Evolutionary conservation across 371 early-diverging fungal genomes (phyloP), one percentile per base, ranked within the genome.

Genomic region (Coemansia sp.): DNA sequence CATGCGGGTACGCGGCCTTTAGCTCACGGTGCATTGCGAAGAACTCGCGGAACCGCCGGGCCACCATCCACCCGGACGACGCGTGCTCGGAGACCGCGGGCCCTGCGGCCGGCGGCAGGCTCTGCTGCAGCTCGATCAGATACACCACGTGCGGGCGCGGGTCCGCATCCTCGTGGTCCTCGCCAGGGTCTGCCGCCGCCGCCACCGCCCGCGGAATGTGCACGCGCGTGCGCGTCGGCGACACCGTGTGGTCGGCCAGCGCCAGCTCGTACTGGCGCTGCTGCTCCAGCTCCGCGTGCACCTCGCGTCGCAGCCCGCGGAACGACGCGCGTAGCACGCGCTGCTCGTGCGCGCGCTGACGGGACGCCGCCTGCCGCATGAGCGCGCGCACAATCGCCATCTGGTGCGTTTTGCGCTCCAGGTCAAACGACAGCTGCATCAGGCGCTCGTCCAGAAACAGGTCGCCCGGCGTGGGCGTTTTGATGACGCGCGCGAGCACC

Each of bases 31-130:
- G 92, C 49, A 94, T 70, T 1, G 83, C 80, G 62, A 86, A 84
- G 66, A 94, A 94, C 75, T 94, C 94, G 41, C 86, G 84, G 77
- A 90, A 93, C 0, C 92, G 80, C 6, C 93, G 80, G 2, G 84
- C 83, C 12, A 94, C 88, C 43, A 90, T 83, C 93, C 93, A 93
- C 0, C 90, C 88, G 1, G 86, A 40, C 6, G 63, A 59, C 47
- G 72, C 71, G 31, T 51, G 84, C 5, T 20, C 38, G 6, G 58
- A 20, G 20, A 20, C 20, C 20, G 20, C 20, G 20, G 20, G 20
- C 55, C 30, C 30, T 10, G 50, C 50, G 11, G 8, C 31, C 30
- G 49, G 9, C 16, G 50, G 49, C 65, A 45, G 5, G 72, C 85
- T 57, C 55, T 88, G 87, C 47, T 90, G 88, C 5, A 94, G 85